Evolutionary conservation across 2,329 filamentous ascomycete species (phyloP).

Genomic region (Gliomastix tumulicola): DNA sequence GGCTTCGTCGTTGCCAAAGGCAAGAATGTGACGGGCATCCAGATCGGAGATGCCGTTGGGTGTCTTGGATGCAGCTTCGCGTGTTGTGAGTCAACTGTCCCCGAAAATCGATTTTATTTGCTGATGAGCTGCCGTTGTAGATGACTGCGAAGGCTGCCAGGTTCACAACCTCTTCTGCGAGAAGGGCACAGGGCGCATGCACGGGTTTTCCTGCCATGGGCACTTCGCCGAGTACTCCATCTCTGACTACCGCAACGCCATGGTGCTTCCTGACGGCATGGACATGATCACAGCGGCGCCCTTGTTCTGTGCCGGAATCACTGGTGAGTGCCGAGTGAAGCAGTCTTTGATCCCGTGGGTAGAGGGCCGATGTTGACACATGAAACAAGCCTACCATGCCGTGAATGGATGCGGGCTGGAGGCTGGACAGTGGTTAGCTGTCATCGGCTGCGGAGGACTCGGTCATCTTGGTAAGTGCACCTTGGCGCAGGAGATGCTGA

Average conservation of each 20-base stretch:
- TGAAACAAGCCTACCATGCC: conserved; percentile 13
- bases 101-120: background rate
- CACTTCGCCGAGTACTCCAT: conserved; percentile 18
- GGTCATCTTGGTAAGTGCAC: no score
- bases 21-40: conserved; percentile 17
- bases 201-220: conserved; percentile 13
- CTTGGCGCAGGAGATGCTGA: no score
- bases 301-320: conserved; percentile 18
- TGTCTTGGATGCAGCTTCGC: conserved; percentile 10
- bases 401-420: conserved; percentile 8
- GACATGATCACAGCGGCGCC: conserved; percentile 13
- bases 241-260: conserved; percentile 13
- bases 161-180: conserved; percentile 12
- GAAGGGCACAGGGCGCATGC: conserved; percentile 10
- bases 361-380: no score
- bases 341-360: no score
- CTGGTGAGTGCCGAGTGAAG: no score
- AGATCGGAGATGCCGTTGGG: conserved; percentile 51
- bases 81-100: conserved; percentile 14
- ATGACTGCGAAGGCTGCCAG: background rate
- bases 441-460: conserved; percentile 16
- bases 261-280: conserved; percentile 13
- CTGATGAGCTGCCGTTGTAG: background rate
- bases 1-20: conserved; percentile 53
- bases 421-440: conserved; percentile 12